Conservation (phyloP, 106 monocot species). For the Dactylorhiza incarnata region DNA sequence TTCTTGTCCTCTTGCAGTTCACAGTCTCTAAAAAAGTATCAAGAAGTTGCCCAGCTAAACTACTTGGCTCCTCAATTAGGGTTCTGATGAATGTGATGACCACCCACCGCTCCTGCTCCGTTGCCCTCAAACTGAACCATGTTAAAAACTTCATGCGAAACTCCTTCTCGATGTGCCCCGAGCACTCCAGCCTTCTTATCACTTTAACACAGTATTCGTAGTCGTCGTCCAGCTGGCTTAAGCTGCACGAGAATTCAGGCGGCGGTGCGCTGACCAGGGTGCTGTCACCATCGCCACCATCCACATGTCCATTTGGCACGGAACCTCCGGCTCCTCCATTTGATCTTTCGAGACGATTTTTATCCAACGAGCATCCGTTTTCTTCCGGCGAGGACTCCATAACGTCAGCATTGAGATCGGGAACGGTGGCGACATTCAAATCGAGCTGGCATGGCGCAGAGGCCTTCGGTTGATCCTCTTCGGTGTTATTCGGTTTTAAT, state of each 20-base stretch:
- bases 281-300: constrained; percentile 50
- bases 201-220: constrained; percentile 90
- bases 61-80: constrained; percentile 70
- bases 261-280: constrained; percentile 45
- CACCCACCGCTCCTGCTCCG: constrained; percentile 70
- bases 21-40: constrained; percentile 79
- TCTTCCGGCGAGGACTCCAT: constrained; percentile 21
- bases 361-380: constrained; percentile 20
- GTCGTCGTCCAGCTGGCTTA: constrained; percentile 56
- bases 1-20: constrained; percentile 48
- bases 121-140: constrained; percentile 86
- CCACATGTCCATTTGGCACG: constrained; percentile 29
- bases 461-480: constrained; percentile 20
- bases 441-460: constrained; percentile 45
- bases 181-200: constrained; percentile 79
- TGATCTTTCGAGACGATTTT: constrained; percentile 22
- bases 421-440: constrained; percentile 57
- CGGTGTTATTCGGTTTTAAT: constrained; percentile 16
- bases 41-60: constrained; percentile 74
- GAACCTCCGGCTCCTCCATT: constrained; percentile 9
- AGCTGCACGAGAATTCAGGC: constrained; percentile 20
- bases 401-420: constrained; percentile 73
- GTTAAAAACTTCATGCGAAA: constrained; percentile 95
- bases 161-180: constrained; percentile 64
- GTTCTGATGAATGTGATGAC: constrained; percentile 78